Evolutionary conservation across 2,329 filamentous ascomycete genomes (phyloP).

Genomic region (Coniella lustricola): DNA sequence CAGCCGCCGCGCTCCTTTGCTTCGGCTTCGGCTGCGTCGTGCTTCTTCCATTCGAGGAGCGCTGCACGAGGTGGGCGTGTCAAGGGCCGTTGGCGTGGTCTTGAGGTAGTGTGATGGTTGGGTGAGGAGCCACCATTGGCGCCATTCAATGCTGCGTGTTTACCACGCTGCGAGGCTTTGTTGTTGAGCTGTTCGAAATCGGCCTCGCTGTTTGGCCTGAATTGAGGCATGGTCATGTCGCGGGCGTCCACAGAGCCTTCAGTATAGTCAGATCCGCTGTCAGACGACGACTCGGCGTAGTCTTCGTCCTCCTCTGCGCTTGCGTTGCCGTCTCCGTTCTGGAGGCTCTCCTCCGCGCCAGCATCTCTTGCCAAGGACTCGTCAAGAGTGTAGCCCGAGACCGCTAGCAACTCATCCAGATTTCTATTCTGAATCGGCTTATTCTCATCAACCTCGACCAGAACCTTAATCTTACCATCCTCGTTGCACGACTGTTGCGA

Average conservation of each 20-base stretch:
- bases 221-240: conserved; percentile 63
- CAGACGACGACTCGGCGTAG: conserved; percentile 1
- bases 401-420: conserved; percentile 34
- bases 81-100: conserved; percentile 16
- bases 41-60: conserved; percentile 42
- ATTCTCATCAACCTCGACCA: conserved; percentile 13
- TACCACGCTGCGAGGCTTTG: neutral
- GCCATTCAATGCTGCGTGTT: conserved; percentile 3
- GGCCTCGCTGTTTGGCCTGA: conserved; percentile 48
- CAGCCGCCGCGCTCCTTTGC: conserved; percentile 68
- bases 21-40: conserved; percentile 62
- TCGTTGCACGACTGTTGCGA: conserved; percentile 10
- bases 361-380: conserved; percentile 7
- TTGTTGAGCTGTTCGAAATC: conserved; percentile 13
- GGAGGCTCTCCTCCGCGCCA: conserved; percentile 15
- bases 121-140: conserved; percentile 8
- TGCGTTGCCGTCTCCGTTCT: conserved; percentile 8
- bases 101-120: conserved; percentile 20
- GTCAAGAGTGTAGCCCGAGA: conserved; percentile 39
- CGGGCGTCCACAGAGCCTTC: conserved; percentile 25
- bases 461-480: conserved; percentile 19
- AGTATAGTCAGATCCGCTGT: conserved; percentile 11
- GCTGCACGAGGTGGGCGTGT: conserved; percentile 23
- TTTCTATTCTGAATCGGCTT: conserved; percentile 24
- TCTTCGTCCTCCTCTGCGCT: conserved; percentile 17